Base-by-base conservation (phyloP, 2,329 filamentous ascomycete genomes). In the Talaromyces sp. region DNA sequence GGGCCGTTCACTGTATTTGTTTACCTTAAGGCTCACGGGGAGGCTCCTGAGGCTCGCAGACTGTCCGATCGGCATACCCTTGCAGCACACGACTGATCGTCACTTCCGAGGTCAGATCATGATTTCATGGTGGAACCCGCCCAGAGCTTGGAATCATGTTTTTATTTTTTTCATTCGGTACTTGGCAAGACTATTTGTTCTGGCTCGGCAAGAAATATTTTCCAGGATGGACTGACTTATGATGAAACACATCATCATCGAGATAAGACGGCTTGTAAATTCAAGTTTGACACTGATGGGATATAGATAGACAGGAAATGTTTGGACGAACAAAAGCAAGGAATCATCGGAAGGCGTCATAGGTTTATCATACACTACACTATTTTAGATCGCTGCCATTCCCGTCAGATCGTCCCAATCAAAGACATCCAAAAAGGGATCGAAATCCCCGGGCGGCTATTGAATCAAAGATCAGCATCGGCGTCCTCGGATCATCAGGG, bases 381-480 rank as follows among this genome's bases (percentile, higher is more conserved):
- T 24, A 17, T 29, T 10, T 30, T 14, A 27, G 19, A 29, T 56
- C 56, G 51, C 61, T 56, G 51, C 61, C 49, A 70, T 62, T 1
- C 63, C 66, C 13, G 67, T 64, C 35, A 71, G 42, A 49, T 71
- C 65, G 10, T 67, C 68, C 67, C 67, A 71, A 45, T 71, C 64
- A 47, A 71, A 71, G 1, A 67, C 67, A 33, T 70, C 69, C 33
- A 70, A 55, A 42, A 70, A 70, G 20, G 69, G 67, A 37, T 71
- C 69, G 9, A 71, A 64, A 17, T 68, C 65, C 1, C 52, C 64
- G n/a, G 64, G 51, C 2, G 55, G 60, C 66, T 70, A 41, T 17
- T 11, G 9, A 22, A 3, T 19, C 24, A 27, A 24, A 10, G n/a
- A 44, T 63, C 48, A 61, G 55, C 47, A 29, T 24, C n/a, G n/a